A percentile compares a stretch with the other conserved stretches of the same genome.
Conservation (phyloP, 2,329 filamentous ascomycete species). For the Microcyclosporella mali region DNA sequence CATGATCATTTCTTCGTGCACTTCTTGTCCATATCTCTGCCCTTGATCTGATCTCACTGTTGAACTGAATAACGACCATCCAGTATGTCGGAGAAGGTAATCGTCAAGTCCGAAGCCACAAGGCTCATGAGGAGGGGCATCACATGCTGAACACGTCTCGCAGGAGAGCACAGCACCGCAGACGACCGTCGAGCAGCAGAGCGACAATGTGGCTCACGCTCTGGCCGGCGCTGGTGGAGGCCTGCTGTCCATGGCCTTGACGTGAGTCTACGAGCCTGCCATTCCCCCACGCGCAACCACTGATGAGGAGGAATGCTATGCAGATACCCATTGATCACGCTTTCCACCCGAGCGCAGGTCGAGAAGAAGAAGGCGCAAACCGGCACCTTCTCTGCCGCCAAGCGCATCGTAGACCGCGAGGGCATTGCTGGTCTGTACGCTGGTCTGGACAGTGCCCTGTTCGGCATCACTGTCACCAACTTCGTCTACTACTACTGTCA, state of each 20-base stretch:
- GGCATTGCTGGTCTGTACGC: conserved; percentile 85
- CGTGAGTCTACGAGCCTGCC: conserved; percentile 49
- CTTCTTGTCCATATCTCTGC: too few species aligned
- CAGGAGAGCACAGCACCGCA: conserved; percentile 28
- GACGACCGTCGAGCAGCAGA: conserved; percentile 67
- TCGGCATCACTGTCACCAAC: conserved; percentile 97
- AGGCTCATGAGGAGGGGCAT: neutral
- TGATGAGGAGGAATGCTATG: conserved; percentile 11
- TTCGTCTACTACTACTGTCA: conserved; percentile 98
- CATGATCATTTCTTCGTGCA: too few species aligned
- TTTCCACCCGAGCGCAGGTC: conserved; percentile 95
- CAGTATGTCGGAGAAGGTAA: neutral
- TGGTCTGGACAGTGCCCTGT: conserved; percentile 86
- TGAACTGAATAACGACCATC: too few species aligned
- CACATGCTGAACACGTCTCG: neutral
- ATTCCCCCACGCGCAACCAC: conserved; percentile 1
- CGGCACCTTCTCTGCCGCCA: conserved; percentile 74
- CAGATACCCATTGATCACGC: conserved; percentile 91
- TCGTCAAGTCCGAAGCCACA: neutral
- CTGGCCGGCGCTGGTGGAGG: conserved; percentile 89
- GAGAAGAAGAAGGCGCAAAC: conserved; percentile 90
- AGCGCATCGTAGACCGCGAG: conserved; percentile 84
- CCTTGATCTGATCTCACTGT: too few species aligned
- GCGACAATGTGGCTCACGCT: conserved; percentile 95
- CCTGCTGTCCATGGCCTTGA: conserved; percentile 90